Conservation (phyloP, 1,284 basidiomycete genomes). For the Coriolopsis trogii region DNA sequence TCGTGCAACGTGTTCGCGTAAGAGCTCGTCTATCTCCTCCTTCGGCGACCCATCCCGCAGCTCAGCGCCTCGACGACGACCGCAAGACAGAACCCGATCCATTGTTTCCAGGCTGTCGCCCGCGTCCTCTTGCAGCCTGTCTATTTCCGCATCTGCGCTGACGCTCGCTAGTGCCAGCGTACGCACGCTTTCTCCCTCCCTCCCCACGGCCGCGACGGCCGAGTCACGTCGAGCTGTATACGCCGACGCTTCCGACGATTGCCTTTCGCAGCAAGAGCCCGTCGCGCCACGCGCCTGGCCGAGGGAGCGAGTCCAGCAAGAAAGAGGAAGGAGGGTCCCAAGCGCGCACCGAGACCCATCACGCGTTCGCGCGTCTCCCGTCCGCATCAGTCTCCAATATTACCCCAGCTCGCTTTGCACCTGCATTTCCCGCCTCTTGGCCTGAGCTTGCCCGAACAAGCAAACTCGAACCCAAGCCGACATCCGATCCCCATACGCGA, state of each 20-base stretch:
- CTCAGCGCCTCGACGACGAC: slow-evolving; percentile 14
- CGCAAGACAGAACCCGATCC: slow-evolving; percentile 8
- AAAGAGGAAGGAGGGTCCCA: slow-evolving; percentile 18
- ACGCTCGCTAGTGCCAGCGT: too few species aligned
- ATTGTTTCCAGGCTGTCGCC: slow-evolving; percentile 1
- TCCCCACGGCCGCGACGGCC: neutral
- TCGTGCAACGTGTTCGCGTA: slow-evolving; percentile 25
- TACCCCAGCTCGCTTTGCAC: neutral
- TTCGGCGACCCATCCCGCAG: slow-evolving; percentile 12
- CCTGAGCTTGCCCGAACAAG: slow-evolving; percentile 11
- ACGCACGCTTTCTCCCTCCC: neutral
- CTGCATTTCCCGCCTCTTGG: neutral
- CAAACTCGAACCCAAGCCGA: slow-evolving; percentile 1
- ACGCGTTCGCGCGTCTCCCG: slow-evolving; percentile 22
- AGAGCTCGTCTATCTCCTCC: slow-evolving; percentile 13
- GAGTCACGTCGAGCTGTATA: too few species aligned
- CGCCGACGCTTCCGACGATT: too few species aligned
- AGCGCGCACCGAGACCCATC: slow-evolving; percentile 2
- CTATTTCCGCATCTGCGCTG: too few species aligned
- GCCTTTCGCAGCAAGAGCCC: too few species aligned
- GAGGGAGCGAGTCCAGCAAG: slow-evolving; percentile 2
- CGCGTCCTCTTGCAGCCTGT: too few species aligned
- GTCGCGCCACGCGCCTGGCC: too few species aligned
- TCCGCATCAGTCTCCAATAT: slow-evolving; percentile 18
- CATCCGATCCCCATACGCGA: neutral